Percentiles rank a stretch among this genome's conserved stretches.
Evolutionary conservation across 2,329 filamentous ascomycete genomes (phyloP).

Genomic region (Tolypocladium inflatum): DNA sequence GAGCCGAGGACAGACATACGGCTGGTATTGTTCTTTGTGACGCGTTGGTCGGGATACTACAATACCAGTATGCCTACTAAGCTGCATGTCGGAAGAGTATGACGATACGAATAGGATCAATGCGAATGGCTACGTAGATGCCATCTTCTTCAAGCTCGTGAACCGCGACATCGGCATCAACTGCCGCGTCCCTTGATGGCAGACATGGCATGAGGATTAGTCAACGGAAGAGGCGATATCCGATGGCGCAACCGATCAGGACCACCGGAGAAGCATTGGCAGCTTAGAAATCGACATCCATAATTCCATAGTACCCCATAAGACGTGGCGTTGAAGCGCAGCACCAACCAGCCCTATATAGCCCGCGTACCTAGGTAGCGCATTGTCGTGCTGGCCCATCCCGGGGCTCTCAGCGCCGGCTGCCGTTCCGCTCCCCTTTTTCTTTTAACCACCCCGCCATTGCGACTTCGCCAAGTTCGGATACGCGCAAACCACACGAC

Average conservation of each 20-base stretch:
- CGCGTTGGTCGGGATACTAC: neutral
- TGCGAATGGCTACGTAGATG: neutral
- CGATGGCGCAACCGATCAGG: neutral
- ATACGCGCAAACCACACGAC: neutral
- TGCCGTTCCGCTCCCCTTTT: neutral
- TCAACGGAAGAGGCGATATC: neutral
- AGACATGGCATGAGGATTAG: neutral
- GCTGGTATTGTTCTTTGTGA: neutral
- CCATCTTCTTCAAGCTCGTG: neutral
- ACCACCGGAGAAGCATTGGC: neutral
- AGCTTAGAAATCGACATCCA: neutral
- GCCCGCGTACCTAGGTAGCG: neutral
- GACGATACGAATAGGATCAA: neutral
- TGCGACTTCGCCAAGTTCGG: neutral
- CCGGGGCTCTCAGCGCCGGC: too few species aligned
- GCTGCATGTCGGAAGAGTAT: neutral
- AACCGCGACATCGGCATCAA: neutral
- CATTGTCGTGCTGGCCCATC: neutral
- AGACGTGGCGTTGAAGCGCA: neutral
- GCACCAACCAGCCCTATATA: too few species aligned
- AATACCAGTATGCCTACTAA: neutral
- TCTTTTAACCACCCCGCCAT: neutral
- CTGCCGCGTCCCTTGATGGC: neutral
- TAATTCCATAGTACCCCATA: neutral
- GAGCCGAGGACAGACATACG: neutral